These are phyloP conservation scores for Cytospora leucostoma DNA, from an alignment of 2,329 filamentous ascomycete genomes.

Conservation along the genomic window DNA sequence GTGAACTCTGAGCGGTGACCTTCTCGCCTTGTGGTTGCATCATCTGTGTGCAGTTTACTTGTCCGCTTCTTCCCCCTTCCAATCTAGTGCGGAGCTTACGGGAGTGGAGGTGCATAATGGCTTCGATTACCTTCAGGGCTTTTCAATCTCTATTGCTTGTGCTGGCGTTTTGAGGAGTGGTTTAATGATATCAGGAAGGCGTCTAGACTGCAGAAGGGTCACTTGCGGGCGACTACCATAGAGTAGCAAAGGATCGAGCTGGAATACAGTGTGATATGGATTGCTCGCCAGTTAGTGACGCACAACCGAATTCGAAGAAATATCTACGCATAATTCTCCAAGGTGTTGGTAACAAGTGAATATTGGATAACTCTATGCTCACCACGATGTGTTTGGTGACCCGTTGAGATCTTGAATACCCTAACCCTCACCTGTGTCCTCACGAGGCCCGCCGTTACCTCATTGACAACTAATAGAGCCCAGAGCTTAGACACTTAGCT, in stretches of 20 bases:
- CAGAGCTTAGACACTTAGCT: no score
- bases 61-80: no score
- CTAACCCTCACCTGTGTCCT: no score
- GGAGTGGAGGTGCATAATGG: background rate
- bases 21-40: background rate
- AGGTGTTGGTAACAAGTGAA: no score
- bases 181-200: background rate
- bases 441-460: no score
- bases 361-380: background rate
- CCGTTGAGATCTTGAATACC: no score
- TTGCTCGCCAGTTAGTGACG: background rate
- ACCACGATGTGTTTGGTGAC: constrained; percentile 5
- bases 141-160: background rate
- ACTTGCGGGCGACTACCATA: background rate
- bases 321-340: background rate
- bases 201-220: background rate
- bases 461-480: no score
- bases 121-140: background rate
- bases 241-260: background rate
- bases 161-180: background rate
- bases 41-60: background rate
- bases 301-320: no score
- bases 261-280: background rate
- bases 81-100: background rate
- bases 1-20: constrained; percentile 44